These are phyloP conservation scores for Diplogelasinospora grovesii DNA, from an alignment of 495 filamentous ascomycete species.

Conservation along the genomic window DNA sequence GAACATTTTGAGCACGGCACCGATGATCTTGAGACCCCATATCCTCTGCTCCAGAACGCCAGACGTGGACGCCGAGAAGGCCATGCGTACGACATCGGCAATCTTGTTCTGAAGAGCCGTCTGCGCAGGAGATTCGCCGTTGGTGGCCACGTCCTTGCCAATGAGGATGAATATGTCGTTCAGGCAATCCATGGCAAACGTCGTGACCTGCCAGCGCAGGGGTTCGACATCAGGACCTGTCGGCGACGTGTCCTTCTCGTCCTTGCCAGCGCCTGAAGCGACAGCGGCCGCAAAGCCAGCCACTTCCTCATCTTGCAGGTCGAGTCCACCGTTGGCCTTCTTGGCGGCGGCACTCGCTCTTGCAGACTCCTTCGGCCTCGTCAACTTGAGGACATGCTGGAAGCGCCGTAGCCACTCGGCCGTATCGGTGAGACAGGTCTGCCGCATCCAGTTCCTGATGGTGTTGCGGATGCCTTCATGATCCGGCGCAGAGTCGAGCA, in stretches of 20 bases:
- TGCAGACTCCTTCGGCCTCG: slow-evolving; percentile 54
- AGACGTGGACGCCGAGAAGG: slow-evolving; percentile 94
- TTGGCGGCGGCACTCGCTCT: slow-evolving; percentile 37
- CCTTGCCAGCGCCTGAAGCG: slow-evolving; percentile 55
- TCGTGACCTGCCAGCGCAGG: slow-evolving; percentile 90
- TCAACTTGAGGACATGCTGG: slow-evolving; percentile 84
- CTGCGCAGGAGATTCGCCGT: slow-evolving; percentile 64
- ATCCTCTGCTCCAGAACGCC: slow-evolving; percentile 83
- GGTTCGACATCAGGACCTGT: slow-evolving; percentile 71
- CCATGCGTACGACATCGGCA: slow-evolving; percentile 92
- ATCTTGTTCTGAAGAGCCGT: slow-evolving; percentile 72
- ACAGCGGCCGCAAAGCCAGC: slow-evolving; percentile 85
- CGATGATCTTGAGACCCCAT: slow-evolving; percentile 86
- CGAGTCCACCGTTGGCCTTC: slow-evolving; percentile 51
- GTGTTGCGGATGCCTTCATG: slow-evolving; percentile 74
- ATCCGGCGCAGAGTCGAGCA: slow-evolving; percentile 67
- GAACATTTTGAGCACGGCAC: slow-evolving; percentile 91
- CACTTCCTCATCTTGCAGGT: slow-evolving; percentile 92
- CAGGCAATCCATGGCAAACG: slow-evolving; percentile 90
- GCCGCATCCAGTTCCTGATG: slow-evolving; percentile 82
- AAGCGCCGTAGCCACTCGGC: slow-evolving; percentile 79
- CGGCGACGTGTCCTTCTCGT: slow-evolving; percentile 54
- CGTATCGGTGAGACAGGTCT: slow-evolving; percentile 72
- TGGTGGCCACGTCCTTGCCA: slow-evolving; percentile 63
- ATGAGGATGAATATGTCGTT: slow-evolving; percentile 72